A percentile compares a stretch with the other conserved stretches of the same genome.
These are phyloP conservation scores for Aaosphaeria pasadenensis DNA, from an alignment of 2,329 filamentous ascomycete species.

Conservation along the genomic window DNA sequence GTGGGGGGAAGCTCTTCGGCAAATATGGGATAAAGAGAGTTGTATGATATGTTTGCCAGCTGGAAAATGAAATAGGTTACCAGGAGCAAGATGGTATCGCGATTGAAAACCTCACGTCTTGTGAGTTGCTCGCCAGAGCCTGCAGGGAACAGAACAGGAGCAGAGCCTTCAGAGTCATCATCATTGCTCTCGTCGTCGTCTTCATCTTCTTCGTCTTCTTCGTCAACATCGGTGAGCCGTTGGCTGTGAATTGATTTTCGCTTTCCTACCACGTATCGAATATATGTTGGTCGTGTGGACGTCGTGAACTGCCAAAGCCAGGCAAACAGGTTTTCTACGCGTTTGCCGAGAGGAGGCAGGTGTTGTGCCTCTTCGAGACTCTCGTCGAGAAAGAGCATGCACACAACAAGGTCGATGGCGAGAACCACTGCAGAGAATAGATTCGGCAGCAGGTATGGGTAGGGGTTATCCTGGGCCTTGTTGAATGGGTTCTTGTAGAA, in stretches of 20 bases:
- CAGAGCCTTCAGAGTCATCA: conserved; percentile 20
- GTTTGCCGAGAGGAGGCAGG: conserved; percentile 58
- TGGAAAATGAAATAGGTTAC: conserved; percentile 90
- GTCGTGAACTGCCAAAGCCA: conserved; percentile 70
- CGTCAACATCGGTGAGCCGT: conserved; percentile 25
- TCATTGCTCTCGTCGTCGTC: conserved; percentile 41
- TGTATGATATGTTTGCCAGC: conserved; percentile 90
- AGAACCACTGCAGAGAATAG: conserved; percentile 72
- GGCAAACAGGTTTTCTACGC: conserved; percentile 59
- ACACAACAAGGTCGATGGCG: conserved; percentile 67
- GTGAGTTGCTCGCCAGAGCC: conserved; percentile 42
- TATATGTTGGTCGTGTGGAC: conserved; percentile 57
- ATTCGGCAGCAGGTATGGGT: conserved; percentile 85
- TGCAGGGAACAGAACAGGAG: conserved; percentile 43
- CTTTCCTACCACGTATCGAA: conserved; percentile 40
- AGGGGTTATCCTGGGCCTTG: conserved; percentile 52
- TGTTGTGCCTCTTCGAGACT: conserved; percentile 67
- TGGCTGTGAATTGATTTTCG: conserved; percentile 18
- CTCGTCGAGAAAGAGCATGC: conserved; percentile 82
- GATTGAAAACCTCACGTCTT: conserved; percentile 65
- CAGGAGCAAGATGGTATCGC: conserved; percentile 78
- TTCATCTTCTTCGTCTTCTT: conserved; percentile 40
- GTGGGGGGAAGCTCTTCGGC: conserved; percentile 71
- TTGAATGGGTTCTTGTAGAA: conserved; percentile 58
- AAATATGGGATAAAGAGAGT: conserved; percentile 93